These are phyloP conservation scores for Pythium coloratum DNA, from an alignment of 352 stramenopile species.

Conservation along the genomic window DNA sequence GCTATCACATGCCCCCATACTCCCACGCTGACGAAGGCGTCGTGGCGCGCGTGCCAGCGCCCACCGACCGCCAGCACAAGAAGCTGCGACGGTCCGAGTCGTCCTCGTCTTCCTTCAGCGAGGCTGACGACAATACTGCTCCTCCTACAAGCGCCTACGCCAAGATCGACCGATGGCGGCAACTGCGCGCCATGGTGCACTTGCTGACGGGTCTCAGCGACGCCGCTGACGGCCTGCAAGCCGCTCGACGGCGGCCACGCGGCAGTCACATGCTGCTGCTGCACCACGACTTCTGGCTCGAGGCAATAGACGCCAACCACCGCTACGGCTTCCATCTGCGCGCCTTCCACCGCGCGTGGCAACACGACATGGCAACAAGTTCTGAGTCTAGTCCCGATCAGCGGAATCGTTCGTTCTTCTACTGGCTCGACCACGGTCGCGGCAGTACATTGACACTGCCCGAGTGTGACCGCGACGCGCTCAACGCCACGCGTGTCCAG, in stretches of 20 bases:
- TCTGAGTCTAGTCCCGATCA: not conserved
- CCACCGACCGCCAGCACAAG: not conserved
- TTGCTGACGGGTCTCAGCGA: slow-evolving; percentile 15
- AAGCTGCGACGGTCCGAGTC: slow-evolving; percentile 2
- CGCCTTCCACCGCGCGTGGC: slow-evolving; percentile 66
- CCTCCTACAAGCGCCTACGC: not conserved
- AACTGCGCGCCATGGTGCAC: slow-evolving; percentile 21
- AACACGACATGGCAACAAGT: slow-evolving; percentile 34
- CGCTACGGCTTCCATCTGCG: slow-evolving; percentile 74
- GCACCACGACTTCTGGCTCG: slow-evolving; percentile 76
- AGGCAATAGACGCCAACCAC: slow-evolving; percentile 68
- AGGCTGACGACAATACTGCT: not conserved
- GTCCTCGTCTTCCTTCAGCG: slow-evolving; percentile 9
- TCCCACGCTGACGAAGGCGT: not conserved
- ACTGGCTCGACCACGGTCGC: slow-evolving; percentile 66
- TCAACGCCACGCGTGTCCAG: slow-evolving; percentile 47
- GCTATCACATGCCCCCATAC: not conserved
- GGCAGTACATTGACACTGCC: slow-evolving; percentile 48
- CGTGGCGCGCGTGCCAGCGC: not conserved
- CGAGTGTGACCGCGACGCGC: slow-evolving; percentile 46
- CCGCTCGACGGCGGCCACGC: not conserved
- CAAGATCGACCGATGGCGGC: slow-evolving; percentile 25
- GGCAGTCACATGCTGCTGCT: slow-evolving; percentile 33
- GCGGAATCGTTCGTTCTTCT: slow-evolving; percentile 54
- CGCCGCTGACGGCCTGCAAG: not conserved